Evolutionary conservation across 768 basidiomycete species (phyloP).

Genomic region (Mycena vitilis): DNA sequence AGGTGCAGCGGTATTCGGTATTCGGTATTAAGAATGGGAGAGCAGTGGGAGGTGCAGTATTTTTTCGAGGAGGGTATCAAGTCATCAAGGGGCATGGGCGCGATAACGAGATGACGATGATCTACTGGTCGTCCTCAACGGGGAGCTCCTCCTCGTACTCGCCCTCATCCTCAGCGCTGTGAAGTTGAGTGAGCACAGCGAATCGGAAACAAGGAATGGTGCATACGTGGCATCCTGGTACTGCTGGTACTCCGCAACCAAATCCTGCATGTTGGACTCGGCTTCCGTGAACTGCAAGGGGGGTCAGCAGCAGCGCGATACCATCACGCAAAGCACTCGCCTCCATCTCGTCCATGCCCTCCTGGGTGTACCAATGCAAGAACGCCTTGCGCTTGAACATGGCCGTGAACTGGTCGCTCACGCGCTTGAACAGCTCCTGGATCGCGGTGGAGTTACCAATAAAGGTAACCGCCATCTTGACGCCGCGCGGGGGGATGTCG

Average conservation of each 20-base stretch:
- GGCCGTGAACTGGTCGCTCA: slow-evolving; percentile 97
- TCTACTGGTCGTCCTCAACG: slow-evolving; percentile 63
- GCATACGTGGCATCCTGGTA: slow-evolving; percentile 95
- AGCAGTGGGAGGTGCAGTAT: slow-evolving; percentile 3
- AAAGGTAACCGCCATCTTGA: slow-evolving; percentile 98
- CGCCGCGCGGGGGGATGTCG: slow-evolving; percentile 94
- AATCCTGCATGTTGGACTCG: slow-evolving; percentile 99
- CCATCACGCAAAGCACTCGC: slow-evolving; percentile 45
- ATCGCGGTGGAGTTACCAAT: slow-evolving; percentile 98
- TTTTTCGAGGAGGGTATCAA: slow-evolving; percentile 25
- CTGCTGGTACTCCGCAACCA: slow-evolving; percentile 98
- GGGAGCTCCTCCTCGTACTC: slow-evolving; percentile 87
- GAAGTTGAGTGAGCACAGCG: slow-evolving; percentile 27
- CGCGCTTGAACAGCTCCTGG: slow-evolving; percentile 99
- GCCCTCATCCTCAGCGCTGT: slow-evolving; percentile 85
- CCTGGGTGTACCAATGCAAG: slow-evolving; percentile 99
- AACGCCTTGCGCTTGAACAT: slow-evolving; percentile 99
- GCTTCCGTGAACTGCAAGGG: slow-evolving; percentile 88
- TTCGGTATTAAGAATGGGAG: slow-evolving; percentile 23
- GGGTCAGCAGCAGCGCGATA: background rate
- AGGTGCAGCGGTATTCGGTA: slow-evolving; percentile 27
- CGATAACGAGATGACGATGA: slow-evolving; percentile 1
- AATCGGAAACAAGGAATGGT: background rate
- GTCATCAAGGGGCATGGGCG: slow-evolving; percentile 15
- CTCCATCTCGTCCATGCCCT: slow-evolving; percentile 99